phyloP scores from a whole-genome alignment of 2,329 filamentous ascomycete genomes.

The Stachybotrys echinatus region DNA sequence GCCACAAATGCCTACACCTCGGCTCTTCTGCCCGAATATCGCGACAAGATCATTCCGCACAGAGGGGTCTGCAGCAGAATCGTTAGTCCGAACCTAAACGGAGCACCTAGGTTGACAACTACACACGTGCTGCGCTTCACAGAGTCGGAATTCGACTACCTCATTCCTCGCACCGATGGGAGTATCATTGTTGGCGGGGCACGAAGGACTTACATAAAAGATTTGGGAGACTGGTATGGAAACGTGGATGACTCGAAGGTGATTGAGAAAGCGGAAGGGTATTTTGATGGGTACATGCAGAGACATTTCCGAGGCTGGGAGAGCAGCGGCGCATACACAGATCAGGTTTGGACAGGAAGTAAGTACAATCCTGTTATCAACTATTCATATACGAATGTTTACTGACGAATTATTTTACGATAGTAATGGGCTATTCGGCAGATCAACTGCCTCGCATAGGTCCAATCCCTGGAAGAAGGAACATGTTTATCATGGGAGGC shows the following conservation, averaged over 20 bases:
- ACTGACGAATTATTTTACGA: too few species aligned
- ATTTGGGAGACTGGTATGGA: constrained; percentile 34
- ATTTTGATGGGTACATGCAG: constrained; percentile 45
- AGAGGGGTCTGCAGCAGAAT: not conserved
- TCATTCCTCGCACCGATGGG: constrained; percentile 33
- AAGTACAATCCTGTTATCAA: constrained; percentile 4
- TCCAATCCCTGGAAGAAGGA: constrained; percentile 24
- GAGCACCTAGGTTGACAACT: constrained; percentile 6
- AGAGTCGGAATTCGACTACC: constrained; percentile 23
- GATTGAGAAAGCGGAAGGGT: constrained; percentile 33
- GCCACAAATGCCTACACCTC: constrained; percentile 24
- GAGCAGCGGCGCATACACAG: constrained; percentile 26
- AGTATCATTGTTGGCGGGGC: constrained; percentile 40
- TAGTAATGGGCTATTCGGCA: constrained; percentile 36
- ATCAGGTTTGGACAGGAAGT: constrained; percentile 38
- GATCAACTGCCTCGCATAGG: constrained; percentile 40
- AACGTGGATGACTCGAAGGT: constrained; percentile 33
- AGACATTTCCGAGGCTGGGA: constrained; percentile 44
- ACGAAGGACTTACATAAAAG: constrained; percentile 20
- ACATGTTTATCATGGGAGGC: constrained; percentile 39
- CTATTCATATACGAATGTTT: not conserved
- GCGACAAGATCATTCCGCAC: constrained; percentile 7
- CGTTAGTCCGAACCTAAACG: not conserved
- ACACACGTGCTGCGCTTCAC: constrained; percentile 5
- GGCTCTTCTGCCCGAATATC: constrained; percentile 12